A percentile compares a stretch with the other conserved stretches of the same genome.
These are phyloP conservation scores for Coemansia sp. DNA, from an alignment of 192 early-diverging fungal genomes.

Conservation along the genomic window DNA sequence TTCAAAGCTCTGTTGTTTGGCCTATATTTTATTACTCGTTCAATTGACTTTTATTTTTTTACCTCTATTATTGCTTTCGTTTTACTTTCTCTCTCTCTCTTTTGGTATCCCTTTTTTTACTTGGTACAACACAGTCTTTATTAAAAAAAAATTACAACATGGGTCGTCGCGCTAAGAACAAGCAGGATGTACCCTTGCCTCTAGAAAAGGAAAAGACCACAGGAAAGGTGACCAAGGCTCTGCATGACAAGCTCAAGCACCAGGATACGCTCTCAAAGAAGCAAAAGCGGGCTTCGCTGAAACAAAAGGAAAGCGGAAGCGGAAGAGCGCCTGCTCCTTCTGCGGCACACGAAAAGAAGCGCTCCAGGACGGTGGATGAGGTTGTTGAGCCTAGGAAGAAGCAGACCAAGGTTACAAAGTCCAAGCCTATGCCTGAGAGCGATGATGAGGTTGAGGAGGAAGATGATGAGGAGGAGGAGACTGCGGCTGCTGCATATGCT, in stretches of 20 bases:
- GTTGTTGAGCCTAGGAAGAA: neutral
- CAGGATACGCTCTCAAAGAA: constrained; percentile 23
- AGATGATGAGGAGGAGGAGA: constrained; percentile 31
- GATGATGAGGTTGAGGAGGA: constrained; percentile 53
- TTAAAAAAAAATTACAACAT: constrained; percentile 6
- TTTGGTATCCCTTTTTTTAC: constrained; percentile 2
- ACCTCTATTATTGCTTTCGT: too few relatives aligned
- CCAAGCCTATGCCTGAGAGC: constrained; percentile 13
- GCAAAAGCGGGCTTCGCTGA: constrained; percentile 14
- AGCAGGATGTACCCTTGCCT: constrained; percentile 47
- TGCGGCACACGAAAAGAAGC: neutral
- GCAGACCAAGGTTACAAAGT: constrained; percentile 3
- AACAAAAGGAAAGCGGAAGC: neutral
- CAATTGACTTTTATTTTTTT: too few relatives aligned
- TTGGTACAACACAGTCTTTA: neutral
- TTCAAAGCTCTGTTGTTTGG: too few relatives aligned
- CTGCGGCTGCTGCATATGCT: constrained; percentile 18
- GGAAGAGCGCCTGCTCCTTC: constrained; percentile 2
- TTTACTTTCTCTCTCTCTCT: neutral
- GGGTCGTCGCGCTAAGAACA: constrained; percentile 50
- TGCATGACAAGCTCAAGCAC: constrained; percentile 38
- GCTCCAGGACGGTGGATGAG: neutral
- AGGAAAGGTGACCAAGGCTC: constrained; percentile 41
- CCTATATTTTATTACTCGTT: too few relatives aligned
- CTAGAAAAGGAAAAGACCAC: constrained; percentile 39